A percentile compares a stretch with the other conserved stretches of the same genome.
Evolutionary conservation across 2,329 filamentous ascomycete genomes (phyloP).

Genomic region (Penicillium sp.): DNA sequence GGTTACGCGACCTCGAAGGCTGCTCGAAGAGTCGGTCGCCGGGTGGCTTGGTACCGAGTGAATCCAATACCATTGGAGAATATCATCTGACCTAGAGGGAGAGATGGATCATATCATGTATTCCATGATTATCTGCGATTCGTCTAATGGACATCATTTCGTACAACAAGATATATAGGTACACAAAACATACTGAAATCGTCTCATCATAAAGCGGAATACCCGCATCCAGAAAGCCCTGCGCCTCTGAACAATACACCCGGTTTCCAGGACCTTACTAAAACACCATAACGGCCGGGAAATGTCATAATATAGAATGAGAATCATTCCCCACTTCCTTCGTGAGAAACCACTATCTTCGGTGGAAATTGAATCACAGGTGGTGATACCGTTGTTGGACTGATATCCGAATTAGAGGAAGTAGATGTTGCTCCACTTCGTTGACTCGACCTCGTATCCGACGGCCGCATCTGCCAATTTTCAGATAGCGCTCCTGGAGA

Average conservation of each 20-base stretch:
- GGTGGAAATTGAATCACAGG: not conserved
- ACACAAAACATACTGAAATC: not conserved
- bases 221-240: not conserved
- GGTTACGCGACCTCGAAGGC: too few species aligned
- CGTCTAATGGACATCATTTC: not conserved
- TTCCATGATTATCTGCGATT: not conserved
- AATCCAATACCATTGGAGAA: too few species aligned
- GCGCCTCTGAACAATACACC: not conserved
- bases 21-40: too few species aligned
- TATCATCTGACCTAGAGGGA: too few species aligned
- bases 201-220: not conserved
- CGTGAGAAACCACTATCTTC: not conserved
- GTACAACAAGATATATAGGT: not conserved
- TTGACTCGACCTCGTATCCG: not conserved
- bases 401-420: not conserved
- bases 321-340: not conserved
- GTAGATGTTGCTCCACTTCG: slow-evolving; percentile 1
- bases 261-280: not conserved
- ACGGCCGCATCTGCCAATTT: not conserved
- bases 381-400: not conserved
- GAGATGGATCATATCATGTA: not conserved
- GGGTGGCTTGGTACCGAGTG: too few species aligned
- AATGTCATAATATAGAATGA: not conserved
- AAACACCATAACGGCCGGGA: not conserved
- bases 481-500: not conserved